Evolutionary conservation across 208 protist genomes (phyloP).

Genomic region (Vickermania spadyakhi): DNA sequence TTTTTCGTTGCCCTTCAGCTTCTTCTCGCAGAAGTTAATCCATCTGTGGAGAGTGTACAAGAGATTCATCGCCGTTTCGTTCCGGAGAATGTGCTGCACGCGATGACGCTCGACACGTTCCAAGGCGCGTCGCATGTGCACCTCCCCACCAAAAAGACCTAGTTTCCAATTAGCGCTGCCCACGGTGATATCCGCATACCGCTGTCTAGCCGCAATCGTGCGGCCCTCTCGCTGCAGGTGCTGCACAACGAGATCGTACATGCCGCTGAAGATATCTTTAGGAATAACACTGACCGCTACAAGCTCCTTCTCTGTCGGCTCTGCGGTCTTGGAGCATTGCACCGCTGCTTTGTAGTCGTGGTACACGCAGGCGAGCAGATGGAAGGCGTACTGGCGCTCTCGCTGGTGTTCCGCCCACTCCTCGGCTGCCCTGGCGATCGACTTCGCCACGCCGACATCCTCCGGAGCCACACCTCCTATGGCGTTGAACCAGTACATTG

Average conservation of each 20-base stretch:
- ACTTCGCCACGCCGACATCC: constrained; percentile 16
- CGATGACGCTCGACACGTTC: constrained; percentile 74
- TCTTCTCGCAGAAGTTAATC: constrained; percentile 31
- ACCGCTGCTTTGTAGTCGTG: constrained; percentile 19
- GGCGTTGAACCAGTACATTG: constrained; percentile 34
- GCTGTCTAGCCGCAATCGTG: constrained; percentile 35
- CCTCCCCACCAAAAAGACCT: constrained; percentile 74
- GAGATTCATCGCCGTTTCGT: constrained; percentile 64
- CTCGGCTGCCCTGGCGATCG: constrained; percentile 24
- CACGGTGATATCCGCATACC: constrained; percentile 64
- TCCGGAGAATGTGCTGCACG: constrained; percentile 69
- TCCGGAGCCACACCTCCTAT: constrained; percentile 27
- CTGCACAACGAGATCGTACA: constrained; percentile 25
- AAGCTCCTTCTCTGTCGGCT: not conserved
- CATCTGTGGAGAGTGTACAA: constrained; percentile 54
- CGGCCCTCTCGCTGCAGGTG: constrained; percentile 26
- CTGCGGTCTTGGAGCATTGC: not conserved
- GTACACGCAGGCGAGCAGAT: constrained; percentile 44
- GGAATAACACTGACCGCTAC: constrained; percentile 21
- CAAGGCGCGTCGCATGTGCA: constrained; percentile 82
- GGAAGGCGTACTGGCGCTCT: constrained; percentile 31
- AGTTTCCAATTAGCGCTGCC: constrained; percentile 82
- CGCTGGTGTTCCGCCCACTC: constrained; percentile 28
- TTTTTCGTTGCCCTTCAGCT: constrained; percentile 1
- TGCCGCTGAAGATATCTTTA: constrained; percentile 15